These are phyloP conservation scores for Lachnellula subtilissima DNA, from an alignment of 2,329 filamentous ascomycete species.

Conservation along the genomic window DNA sequence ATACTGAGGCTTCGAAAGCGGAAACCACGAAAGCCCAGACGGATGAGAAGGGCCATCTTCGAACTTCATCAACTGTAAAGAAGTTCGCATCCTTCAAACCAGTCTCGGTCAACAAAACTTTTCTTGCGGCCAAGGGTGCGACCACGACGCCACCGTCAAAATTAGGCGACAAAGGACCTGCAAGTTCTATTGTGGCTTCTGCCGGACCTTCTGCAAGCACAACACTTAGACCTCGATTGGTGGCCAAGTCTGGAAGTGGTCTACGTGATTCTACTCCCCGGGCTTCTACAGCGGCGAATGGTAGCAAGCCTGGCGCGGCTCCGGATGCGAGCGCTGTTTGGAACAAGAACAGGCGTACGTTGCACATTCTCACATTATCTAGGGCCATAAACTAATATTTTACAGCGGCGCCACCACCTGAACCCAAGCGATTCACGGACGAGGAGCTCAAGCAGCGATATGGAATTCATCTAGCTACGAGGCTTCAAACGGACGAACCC, in stretches of 20 bases:
- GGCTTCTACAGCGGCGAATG: constrained; percentile 42
- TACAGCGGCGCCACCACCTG: constrained; percentile 57
- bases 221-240: constrained; percentile 62
- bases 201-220: constrained; percentile 43
- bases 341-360: constrained; percentile 82
- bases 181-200: constrained; percentile 40
- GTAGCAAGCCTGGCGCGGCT: constrained; percentile 53
- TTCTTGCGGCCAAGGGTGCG: constrained; percentile 66
- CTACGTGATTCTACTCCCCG: constrained; percentile 49
- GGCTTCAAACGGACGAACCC: constrained; percentile 67
- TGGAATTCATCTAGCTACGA: constrained; percentile 78
- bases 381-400: constrained; percentile 23
- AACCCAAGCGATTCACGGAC: constrained; percentile 78
- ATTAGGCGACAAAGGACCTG: constrained; percentile 46
- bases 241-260: constrained; percentile 67
- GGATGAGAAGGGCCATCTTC: constrained; percentile 55
- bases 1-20: constrained; percentile 65
- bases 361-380: constrained; percentile 5
- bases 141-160: constrained; percentile 43
- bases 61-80: constrained; percentile 58
- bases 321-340: constrained; percentile 74
- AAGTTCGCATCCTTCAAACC: constrained; percentile 78
- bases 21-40: constrained; percentile 50
- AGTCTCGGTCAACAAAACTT: constrained; percentile 80
- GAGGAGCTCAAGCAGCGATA: constrained; percentile 80